phyloP scores from a whole-genome alignment of 345 rosid genomes.

The Euphorbia tirucalli region DNA sequence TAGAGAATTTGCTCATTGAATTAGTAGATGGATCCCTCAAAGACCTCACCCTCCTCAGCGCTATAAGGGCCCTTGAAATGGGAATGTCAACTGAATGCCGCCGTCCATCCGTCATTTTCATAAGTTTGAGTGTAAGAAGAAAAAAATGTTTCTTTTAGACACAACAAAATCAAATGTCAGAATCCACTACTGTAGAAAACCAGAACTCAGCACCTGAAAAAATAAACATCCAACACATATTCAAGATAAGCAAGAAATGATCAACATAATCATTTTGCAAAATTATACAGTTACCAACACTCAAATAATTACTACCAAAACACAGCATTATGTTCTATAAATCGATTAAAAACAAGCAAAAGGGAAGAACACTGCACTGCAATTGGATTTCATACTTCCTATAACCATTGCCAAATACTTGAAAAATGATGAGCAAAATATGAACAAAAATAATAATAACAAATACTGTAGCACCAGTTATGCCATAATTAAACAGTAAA shows the following conservation, averaged over 20 bases:
- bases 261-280: too few species aligned
- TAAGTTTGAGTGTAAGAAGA: too few species aligned
- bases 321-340: too few species aligned
- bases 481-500: not conserved
- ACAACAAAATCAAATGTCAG: slow-evolving; percentile 19
- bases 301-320: too few species aligned
- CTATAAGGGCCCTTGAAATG: slow-evolving; percentile 79
- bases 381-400: not conserved
- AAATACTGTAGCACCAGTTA: not conserved
- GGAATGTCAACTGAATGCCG: slow-evolving; percentile 93
- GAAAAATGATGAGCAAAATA: not conserved
- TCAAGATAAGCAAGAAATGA: not conserved
- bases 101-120: slow-evolving; percentile 57
- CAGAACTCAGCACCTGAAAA: slow-evolving; percentile 32
- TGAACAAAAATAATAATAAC: not conserved
- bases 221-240: not conserved
- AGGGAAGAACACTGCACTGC: not conserved
- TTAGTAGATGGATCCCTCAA: slow-evolving; percentile 91
- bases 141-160: not conserved
- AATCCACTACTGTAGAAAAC: slow-evolving; percentile 7
- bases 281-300: too few species aligned
- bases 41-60: slow-evolving; percentile 89
- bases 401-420: not conserved
- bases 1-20: slow-evolving; percentile 88
- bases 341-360: not conserved